Conservation (phyloP, 148 eudicot species). For the Silene latifolia region DNA sequence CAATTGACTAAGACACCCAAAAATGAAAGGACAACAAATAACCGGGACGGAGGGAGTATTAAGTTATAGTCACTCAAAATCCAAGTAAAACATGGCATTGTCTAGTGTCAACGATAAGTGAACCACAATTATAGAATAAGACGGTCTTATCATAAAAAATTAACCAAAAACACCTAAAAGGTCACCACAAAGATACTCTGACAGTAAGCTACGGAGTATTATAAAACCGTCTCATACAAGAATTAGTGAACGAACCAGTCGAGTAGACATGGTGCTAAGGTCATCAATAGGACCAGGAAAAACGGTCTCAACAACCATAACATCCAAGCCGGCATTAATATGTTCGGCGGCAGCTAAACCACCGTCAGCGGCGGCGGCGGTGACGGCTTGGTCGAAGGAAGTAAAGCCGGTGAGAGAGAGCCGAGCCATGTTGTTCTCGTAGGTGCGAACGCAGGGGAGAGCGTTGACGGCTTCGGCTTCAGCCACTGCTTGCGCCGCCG, state of each 20-base stretch:
- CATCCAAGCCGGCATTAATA: constrained; percentile 35
- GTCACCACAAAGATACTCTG: no score
- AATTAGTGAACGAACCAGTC: constrained; percentile 49
- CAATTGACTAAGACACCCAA: no score
- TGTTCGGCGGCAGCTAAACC: constrained; percentile 75
- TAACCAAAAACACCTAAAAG: no score
- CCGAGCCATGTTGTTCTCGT: constrained; percentile 71
- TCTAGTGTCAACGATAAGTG: no score
- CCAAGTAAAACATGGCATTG: no score
- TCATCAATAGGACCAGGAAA: constrained; percentile 61
- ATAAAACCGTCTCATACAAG: background rate
- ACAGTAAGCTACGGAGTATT: no score
- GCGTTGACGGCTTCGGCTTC: constrained; percentile 27
- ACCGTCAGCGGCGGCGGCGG: constrained; percentile 93
- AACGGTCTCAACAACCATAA: constrained; percentile 81
- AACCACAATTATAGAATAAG: no score
- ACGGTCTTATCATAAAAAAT: no score
- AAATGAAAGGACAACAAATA: no score
- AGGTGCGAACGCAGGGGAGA: constrained; percentile 68
- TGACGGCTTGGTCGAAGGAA: constrained; percentile 57
- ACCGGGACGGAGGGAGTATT: no score
- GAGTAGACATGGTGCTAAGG: constrained; percentile 62
- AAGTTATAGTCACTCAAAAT: no score
- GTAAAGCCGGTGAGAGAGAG: constrained; percentile 64
- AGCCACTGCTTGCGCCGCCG: constrained; percentile 50